A percentile compares a stretch with the other conserved stretches of the same genome.
Evolutionary conservation across 345 rosid genomes (phyloP).

Genomic region (Eucalyptus curtisii): DNA sequence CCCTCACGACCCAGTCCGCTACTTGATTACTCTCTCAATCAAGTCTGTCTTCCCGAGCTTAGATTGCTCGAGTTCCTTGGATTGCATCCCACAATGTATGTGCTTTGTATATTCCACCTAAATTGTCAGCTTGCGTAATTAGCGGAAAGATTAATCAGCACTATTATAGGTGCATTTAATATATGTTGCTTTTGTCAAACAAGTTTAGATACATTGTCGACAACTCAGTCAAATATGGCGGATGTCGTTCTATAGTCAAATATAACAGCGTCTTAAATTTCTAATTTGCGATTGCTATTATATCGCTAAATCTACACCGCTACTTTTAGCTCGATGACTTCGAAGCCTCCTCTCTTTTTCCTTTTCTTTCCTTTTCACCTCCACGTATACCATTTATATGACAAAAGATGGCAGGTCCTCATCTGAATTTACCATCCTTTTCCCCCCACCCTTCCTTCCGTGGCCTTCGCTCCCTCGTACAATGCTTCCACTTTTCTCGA

Average conservation of each 20-base stretch:
- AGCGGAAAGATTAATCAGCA: not conserved
- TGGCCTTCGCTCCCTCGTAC: not conserved
- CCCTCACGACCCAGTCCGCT: accelerated
- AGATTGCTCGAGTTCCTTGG: not conserved
- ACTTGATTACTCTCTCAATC: not conserved
- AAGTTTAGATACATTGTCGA: not conserved
- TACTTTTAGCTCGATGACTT: not conserved
- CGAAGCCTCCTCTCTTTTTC: not conserved
- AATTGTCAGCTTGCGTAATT: not conserved
- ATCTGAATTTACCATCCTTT: not conserved
- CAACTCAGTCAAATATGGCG: not conserved
- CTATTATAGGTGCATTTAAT: not conserved
- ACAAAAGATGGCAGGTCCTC: not conserved
- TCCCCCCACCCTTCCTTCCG: not conserved
- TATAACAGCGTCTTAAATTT: not conserved
- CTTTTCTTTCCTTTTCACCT: not conserved
- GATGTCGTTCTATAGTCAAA: too few species aligned
- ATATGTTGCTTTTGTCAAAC: not conserved
- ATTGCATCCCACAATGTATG: not conserved
- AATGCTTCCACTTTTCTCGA: not conserved
- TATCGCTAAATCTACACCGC: not conserved
- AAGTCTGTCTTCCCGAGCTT: not conserved
- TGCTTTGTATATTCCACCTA: not conserved
- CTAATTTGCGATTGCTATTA: not conserved
- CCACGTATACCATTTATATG: not conserved